Percentiles rank a stretch among this genome's conserved stretches.
Conservation (phyloP, 441 rosid genomes). For the Gossypium lobatum region DNA sequence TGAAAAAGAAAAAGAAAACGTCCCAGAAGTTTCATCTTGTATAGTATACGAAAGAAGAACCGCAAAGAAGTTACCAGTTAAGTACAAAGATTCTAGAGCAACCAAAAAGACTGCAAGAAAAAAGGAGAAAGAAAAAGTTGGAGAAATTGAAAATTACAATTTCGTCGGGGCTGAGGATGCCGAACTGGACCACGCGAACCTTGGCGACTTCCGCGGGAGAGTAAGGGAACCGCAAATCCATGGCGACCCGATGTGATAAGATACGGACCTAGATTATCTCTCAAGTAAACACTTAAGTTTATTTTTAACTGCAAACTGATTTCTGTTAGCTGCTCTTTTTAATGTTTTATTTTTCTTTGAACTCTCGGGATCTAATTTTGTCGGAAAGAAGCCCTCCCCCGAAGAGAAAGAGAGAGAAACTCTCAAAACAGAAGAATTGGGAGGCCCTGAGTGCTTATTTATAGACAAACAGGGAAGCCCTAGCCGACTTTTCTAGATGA, state of each 20-base stretch:
- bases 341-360: background rate
- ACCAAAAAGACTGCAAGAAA: conserved; percentile 1
- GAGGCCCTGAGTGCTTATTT: background rate
- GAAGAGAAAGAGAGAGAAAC: background rate
- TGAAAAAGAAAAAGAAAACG: background rate
- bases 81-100: background rate
- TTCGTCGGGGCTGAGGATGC: conserved; percentile 30
- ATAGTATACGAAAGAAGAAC: background rate
- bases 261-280: background rate
- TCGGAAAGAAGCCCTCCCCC: background rate
- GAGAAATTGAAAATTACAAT: background rate
- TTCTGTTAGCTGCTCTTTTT: background rate
- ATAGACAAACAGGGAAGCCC: background rate
- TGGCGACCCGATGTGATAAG: conserved; percentile 13
- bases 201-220: conserved; percentile 98
- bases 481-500: background rate
- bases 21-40: background rate
- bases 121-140: background rate
- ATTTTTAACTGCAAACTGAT: background rate
- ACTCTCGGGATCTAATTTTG: background rate
- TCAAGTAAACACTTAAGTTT: background rate
- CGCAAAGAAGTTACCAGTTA: background rate
- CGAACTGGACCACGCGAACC: conserved; percentile 56
- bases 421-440: background rate
- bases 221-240: conserved; percentile 82